Evolutionary conservation across 352 stramenopile genomes (phyloP), one percentile per base, ranked within the genome.

Genomic region (Phytopythium delawarense): DNA sequence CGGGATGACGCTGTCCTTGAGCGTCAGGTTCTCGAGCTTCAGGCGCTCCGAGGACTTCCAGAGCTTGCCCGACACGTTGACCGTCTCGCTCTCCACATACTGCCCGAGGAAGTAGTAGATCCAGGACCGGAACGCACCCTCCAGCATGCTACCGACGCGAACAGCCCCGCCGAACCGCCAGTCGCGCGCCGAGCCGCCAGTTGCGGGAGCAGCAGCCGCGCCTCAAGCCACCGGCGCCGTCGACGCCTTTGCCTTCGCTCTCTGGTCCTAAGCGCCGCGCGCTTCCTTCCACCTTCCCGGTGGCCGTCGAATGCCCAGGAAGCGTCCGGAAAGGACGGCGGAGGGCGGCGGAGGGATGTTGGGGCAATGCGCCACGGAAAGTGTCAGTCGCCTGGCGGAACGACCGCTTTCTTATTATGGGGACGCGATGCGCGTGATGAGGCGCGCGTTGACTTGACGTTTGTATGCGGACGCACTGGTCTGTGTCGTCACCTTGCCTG

Each of bases 81-180:
- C 70, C 45, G 75, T 91, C 56, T 95, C 72, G 48, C 84, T 94
- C 66, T 96, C 86, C 32, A 96, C 87, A 72, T 94, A 96, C 48
- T 95, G 81, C 9, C 82, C 88, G 30, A 96, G 68, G 62, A 96
- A 94, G 60, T 92, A 79, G 58, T 73, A 67, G 58, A 94, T 89
- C 79, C 87, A 94, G 54, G 86, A 92, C 84, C 94, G 94, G 71
- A 96, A 80, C 61, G 85, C 78, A 45, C 85, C 86, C 64, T 95
- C 88, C 50, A 96, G 73, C 88, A 96, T 96, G 21, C 30, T 66
- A 30, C 20, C 54, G 54, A 4, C 54, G 9, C 18, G 15, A 18
- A 35, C 23, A n/a, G 21, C n/a, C n/a, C 7, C 45, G 45, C 11
- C n/a, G 4, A 11, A 23, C 15, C 46, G 46, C 46, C 7, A 52